Evolutionary conservation across 768 basidiomycete species (phyloP).

Genomic region (Phylloporus arenicola): DNA sequence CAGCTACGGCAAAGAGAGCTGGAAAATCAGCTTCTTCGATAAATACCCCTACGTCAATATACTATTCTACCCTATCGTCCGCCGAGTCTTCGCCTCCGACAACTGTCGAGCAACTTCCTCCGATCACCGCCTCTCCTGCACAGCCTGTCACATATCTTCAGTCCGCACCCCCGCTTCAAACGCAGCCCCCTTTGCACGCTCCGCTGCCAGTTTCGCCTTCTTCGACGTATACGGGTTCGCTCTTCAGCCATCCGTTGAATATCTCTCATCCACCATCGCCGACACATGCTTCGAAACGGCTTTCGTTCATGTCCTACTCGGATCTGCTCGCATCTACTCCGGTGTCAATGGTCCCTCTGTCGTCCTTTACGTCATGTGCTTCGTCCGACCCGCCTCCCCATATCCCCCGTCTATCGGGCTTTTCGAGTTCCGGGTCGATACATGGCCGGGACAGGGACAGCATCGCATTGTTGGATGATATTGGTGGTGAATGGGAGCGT

Average conservation of each 20-base stretch:
- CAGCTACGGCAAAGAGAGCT: constrained; percentile 3
- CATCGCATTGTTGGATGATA: constrained; percentile 49
- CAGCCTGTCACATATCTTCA: constrained; percentile 19
- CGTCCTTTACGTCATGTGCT: constrained; percentile 63
- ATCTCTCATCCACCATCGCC: constrained; percentile 42
- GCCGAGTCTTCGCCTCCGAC: constrained; percentile 37
- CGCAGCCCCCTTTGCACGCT: constrained; percentile 13
- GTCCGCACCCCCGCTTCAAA: constrained; percentile 10
- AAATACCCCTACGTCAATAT: constrained; percentile 45
- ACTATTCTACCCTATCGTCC: constrained; percentile 39
- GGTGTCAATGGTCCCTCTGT: constrained; percentile 62
- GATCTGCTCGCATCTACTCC: constrained; percentile 81
- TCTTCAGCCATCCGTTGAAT: constrained; percentile 19
- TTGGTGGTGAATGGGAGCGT: constrained; percentile 83
- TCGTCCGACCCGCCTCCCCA: constrained; percentile 66
- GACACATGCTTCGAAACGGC: constrained; percentile 55
- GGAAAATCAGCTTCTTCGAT: constrained; percentile 25
- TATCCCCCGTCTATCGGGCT: constrained; percentile 54
- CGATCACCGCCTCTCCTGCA: constrained; percentile 18
- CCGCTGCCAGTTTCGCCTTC: constrained; percentile 17
- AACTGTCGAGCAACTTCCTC: constrained; percentile 30
- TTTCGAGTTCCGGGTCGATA: constrained; percentile 29
- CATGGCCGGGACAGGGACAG: constrained; percentile 32
- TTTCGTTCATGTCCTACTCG: constrained; percentile 86
- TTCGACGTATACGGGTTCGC: constrained; percentile 25